Base-by-base conservation (phyloP, 768 basidiomycete genomes). In the Imleria badia region DNA sequence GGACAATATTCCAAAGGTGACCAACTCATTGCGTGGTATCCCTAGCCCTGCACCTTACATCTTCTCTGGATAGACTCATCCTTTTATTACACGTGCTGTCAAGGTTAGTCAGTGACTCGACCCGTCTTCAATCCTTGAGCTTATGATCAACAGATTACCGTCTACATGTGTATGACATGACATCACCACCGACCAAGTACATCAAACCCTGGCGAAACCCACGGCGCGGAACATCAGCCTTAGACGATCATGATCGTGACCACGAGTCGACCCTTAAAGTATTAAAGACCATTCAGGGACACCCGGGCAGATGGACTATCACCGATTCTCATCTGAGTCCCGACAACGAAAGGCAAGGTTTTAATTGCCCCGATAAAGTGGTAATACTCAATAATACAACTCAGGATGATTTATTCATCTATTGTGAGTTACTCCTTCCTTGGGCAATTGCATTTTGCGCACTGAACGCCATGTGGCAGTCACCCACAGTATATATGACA, bases 301-400 rank as follows among this genome's bases (percentile, higher is more conserved):
- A 81, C 33, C 78, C 82, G 15, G 91, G 91, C 1, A 77, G 83
- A 34, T 98, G 94, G 95, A 97, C 95, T 0, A 91, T 98, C 52
- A 98, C 94, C 8, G 97, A 98, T 72, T 89, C 89, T 20, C 92
- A 97, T 71, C 76, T 94, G 19, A 94, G 91, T 56, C 86, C 87
- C 1, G 87, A 94, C 66, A 94, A 94, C 60, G 86, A 94, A 74
- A 85, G 89, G 85, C 86, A 65, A 62, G 73, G 59, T 15, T 51
- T 43, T 29, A 13, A 29, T 36, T 45, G 1, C 54, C 91, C 86
- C 61, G 82, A 91, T 74, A 88, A n/a, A 13, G 17, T 34, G 33
- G 3, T 34, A 15, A 34, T 46, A 45, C 59, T 56, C 42, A 58
- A 41, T 43, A 41, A 46, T 48, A 3, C 44, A 30, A 44, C 29